Evolutionary conservation across 106 monocot genomes (phyloP), one percentile per base, ranked within the genome.

Genomic region (Cymbidium sinense): DNA sequence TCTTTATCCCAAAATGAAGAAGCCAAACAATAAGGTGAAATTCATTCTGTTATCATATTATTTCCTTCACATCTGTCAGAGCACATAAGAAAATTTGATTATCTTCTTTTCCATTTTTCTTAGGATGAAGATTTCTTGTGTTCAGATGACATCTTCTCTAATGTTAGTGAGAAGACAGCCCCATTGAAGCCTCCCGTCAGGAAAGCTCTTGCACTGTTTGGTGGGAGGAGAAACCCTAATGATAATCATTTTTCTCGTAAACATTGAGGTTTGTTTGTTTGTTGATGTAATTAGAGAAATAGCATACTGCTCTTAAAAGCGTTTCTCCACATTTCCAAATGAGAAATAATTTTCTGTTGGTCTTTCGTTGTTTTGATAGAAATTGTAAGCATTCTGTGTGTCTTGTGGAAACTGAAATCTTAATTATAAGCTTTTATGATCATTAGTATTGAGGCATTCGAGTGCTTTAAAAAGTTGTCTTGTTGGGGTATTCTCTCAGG

Each of bases 181-280:
- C 87, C 94, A 6, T 34, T 99, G 37, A 94, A 92, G 84, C 94
- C 98, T 79, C 98, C 98, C 3, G 92, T 99, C 39, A 90, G 92
- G 23, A 92, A 92, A 80, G 87, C 98, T 28, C 70, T 99, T 33
- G 80, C 94, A 12, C 34, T 94, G 50, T 99, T 90, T 52, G 84
- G 84, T 75, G 98, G 98, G 69, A 99, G 79, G 83, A 92, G 88
- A 84, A 99, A 99, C 67, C 98, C 92, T 19, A 99, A 99, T 77
- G 94, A 99, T 61, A 94, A 94, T 77, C 94, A 92, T 77, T 94
- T 88, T 80, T 92, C 92, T 72, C 94, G 92, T 13, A 74, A 74
- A 19, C 74, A 74, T 13, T 74, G 74, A 74, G 47, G 13, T 2
- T 2, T 47, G 47, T 47, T 47, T 47, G 15, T 17, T n/a, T 47